Evolutionary conservation across 2,329 filamentous ascomycete genomes (phyloP).

Genomic region (Aureobasidium melanogenum): DNA sequence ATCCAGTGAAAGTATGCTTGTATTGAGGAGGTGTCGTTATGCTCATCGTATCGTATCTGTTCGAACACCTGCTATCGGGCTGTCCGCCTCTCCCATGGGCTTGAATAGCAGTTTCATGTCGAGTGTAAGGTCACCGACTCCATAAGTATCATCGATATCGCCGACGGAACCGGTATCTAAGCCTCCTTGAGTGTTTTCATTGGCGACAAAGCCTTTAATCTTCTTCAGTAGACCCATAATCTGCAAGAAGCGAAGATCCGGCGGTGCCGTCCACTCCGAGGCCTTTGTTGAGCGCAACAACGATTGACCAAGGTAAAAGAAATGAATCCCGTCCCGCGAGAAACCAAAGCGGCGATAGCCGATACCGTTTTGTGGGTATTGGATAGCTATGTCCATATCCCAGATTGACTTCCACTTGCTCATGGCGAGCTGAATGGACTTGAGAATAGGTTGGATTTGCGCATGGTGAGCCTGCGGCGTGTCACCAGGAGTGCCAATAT

Average conservation of each 20-base stretch:
- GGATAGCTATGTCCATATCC: constrained; percentile 60
- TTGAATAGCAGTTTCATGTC: constrained; percentile 65
- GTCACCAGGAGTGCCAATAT: constrained; percentile 27
- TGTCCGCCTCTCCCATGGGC: constrained; percentile 37
- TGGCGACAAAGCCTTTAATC: constrained; percentile 51
- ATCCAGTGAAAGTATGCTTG: constrained; percentile 1
- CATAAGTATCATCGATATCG: constrained; percentile 60
- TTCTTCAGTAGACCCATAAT: constrained; percentile 53
- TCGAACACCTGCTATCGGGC: constrained; percentile 25
- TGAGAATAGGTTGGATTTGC: constrained; percentile 40
- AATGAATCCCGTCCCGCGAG: constrained; percentile 62
- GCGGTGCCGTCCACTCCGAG: constrained; percentile 43
- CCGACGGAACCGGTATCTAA: constrained; percentile 60
- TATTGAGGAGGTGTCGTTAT: neutral
- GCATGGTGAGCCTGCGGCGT: constrained; percentile 37
- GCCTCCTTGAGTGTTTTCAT: constrained; percentile 55
- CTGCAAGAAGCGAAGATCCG: constrained; percentile 51
- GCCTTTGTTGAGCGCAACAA: constrained; percentile 47
- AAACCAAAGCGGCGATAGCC: constrained; percentile 57
- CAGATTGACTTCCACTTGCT: constrained; percentile 65
- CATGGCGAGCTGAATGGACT: constrained; percentile 44
- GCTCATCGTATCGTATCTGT: constrained; percentile 16
- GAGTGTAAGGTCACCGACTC: constrained; percentile 53
- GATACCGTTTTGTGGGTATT: constrained; percentile 51
- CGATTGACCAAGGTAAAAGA: constrained; percentile 62